Percentiles rank a stretch among this genome's conserved stretches.
phyloP scores from a whole-genome alignment of 768 basidiomycete species.

The Saitozyma sp. region DNA sequence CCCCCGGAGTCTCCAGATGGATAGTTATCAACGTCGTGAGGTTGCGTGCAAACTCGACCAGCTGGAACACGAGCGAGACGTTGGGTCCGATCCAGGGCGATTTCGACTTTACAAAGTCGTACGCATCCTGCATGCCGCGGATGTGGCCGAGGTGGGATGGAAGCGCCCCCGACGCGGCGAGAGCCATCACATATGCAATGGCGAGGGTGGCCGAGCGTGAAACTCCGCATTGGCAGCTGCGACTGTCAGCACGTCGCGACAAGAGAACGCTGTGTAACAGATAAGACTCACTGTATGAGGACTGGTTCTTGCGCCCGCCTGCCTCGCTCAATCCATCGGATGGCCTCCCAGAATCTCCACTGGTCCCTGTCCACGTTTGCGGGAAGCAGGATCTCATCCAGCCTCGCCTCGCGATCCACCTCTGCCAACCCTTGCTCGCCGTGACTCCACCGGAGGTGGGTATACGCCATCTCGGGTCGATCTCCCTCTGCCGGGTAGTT shows the following conservation, averaged over 20 bases:
- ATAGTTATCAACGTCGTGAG: slow-evolving; percentile 34
- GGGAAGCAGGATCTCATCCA: slow-evolving; percentile 11
- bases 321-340: slow-evolving; percentile 40
- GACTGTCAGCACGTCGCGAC: not conserved
- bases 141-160: slow-evolving; percentile 34
- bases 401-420: slow-evolving; percentile 15
- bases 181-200: slow-evolving; percentile 50
- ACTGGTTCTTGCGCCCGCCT: slow-evolving; percentile 37
- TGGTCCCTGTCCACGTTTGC: slow-evolving; percentile 10
- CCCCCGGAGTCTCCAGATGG: slow-evolving; percentile 8
- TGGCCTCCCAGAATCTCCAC: slow-evolving; percentile 44
- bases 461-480: slow-evolving; percentile 38
- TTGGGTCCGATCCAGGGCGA: slow-evolving; percentile 48
- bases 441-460: slow-evolving; percentile 49
- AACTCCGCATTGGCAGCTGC: slow-evolving; percentile 52
- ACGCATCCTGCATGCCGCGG: slow-evolving; percentile 49
- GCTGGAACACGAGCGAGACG: slow-evolving; percentile 51
- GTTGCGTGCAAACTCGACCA: slow-evolving; percentile 48
- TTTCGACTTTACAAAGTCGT: slow-evolving; percentile 48
- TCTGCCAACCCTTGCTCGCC: slow-evolving; percentile 46
- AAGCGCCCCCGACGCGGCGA: slow-evolving; percentile 40
- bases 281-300: slow-evolving; percentile 49
- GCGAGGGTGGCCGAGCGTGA: slow-evolving; percentile 49
- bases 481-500: slow-evolving; percentile 14
- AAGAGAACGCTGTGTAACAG: too few species aligned